Base-by-base conservation (phyloP, 2,329 filamentous ascomycete genomes). In the Fusarium equiseti region DNA sequence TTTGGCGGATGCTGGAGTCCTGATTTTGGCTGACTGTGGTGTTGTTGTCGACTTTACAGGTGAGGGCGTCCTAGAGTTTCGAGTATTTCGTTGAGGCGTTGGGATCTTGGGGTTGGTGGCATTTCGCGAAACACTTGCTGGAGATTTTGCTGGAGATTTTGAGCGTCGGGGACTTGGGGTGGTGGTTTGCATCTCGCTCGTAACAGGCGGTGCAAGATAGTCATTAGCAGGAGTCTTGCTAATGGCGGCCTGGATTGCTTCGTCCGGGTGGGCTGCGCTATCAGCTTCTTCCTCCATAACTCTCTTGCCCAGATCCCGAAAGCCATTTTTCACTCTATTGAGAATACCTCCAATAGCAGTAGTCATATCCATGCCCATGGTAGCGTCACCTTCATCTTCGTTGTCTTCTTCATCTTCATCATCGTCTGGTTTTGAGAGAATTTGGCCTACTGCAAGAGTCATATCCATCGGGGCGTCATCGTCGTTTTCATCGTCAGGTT, bases 361-460 rank as follows among this genome's bases (percentile, higher is more conserved):
- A 3, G 90, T 92, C 77, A 92, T 88, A 48, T 92, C 90, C 90
- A 92, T 92, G 1, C 85, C 88, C 77, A 87, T 83, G 22, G 70
- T 77, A 18, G 55, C 63, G 50, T 72, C 74, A 6, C 20, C 59
- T 20, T 70, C 68, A 16, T 81, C 77, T 5, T 82, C 81, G 16
- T 63, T 35, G 70, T 73, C 46, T 46, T 76, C 71, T 10, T 63
- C 65, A 27, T 77, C 76, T 6, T 80, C 77, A 8, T 76, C 81
- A 7, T 80, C 80, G 16, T 77, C 77, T 8, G 78, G 75, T 8
- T 66, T 72, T 13, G 79, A 68, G 24, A 90, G 70, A 45, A 90
- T 89, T n/a, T 83, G 83, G 15, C 88, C 88, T 29, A 89, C 74
- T 1, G 83, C 86, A 29, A 84, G 78, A 3, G 89, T 90, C 81